Evolutionary conservation across 2,329 filamentous ascomycete species (phyloP), one percentile per base, ranked within the genome.

Genomic region (Escovopsis sp.): DNA sequence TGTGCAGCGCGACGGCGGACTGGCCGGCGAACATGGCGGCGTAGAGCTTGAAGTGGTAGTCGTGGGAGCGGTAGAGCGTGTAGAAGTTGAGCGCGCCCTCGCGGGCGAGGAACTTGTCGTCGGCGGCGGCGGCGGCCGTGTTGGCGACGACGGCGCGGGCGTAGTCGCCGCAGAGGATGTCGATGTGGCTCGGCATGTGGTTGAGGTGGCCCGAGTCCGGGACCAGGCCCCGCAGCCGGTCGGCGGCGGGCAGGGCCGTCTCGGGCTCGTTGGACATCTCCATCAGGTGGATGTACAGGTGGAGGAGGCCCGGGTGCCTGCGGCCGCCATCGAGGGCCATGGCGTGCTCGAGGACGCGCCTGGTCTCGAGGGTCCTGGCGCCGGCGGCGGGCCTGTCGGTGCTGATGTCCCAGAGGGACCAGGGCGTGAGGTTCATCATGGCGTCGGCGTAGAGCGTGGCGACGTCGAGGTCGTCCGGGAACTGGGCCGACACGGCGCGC

Each of bases 141-240:
- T 88, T 88, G 4, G 78, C 79, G 1, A 65, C 63, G 41, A 87
- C 77, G 4, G 80, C 80, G 8, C 67, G 66, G 28, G 70, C 64
- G 53, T 86, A 88, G 51, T 86, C 75, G 11, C 84, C 84, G 26
- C 78, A 72, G 0, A 87, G 68, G 10, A 85, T 72, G 55, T 88
- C 82, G 33, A 88, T 65, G 56, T 89, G 84, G 0, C 77, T 77
- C 0, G 83, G 82, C 84, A 89, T 88, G 53, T 86, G 82, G 35
- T 77, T 67, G 1, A 85, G 61, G 56, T 87, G 82, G 1, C 81
- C 82, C 0, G 75, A 69, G 54, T 85, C 80, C 0, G 81, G 81
- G 0, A 81, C 72, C 2, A 85, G 67, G 9, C 66, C 68, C 19
- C 81, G 75, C 10, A 86, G 66, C 12, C 64, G 61, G 51, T 85